These are phyloP conservation scores for Lasiosphaeris hirsuta DNA, from an alignment of 495 filamentous ascomycete species.

Conservation along the genomic window DNA sequence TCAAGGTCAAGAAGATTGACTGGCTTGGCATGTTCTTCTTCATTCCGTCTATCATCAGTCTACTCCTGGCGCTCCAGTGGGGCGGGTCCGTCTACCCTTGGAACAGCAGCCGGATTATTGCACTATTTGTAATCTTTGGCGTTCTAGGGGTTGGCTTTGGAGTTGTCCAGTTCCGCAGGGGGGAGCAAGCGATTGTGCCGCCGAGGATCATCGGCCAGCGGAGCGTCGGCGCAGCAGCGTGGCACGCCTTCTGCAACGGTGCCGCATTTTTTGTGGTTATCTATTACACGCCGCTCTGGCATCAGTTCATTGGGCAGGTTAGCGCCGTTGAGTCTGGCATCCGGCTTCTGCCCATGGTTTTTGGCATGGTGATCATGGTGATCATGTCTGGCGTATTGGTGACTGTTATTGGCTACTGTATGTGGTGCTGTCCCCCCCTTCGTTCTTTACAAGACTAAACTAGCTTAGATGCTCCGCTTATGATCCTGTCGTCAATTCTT, in stretches of 20 bases:
- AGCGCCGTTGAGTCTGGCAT: constrained; percentile 61
- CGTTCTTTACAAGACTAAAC: background rate
- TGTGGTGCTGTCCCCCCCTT: constrained; percentile 55
- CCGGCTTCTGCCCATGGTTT: constrained; percentile 59
- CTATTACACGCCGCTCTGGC: constrained; percentile 50
- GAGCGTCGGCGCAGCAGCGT: constrained; percentile 48
- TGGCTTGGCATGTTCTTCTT: constrained; percentile 38
- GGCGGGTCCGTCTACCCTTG: constrained; percentile 56
- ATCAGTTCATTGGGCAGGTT: constrained; percentile 64
- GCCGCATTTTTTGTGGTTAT: constrained; percentile 52
- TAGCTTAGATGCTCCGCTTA: constrained; percentile 26
- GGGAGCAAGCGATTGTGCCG: constrained; percentile 50
- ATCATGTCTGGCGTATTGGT: constrained; percentile 45
- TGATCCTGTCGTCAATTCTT: constrained; percentile 49
- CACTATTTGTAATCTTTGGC: constrained; percentile 36
- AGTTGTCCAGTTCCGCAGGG: constrained; percentile 20
- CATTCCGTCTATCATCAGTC: constrained; percentile 45
- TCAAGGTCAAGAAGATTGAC: constrained; percentile 36
- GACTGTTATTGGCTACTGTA: constrained; percentile 14
- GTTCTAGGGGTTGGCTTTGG: constrained; percentile 44
- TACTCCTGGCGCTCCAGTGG: constrained; percentile 60
- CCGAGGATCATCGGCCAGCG: constrained; percentile 59
- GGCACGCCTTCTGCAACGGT: constrained; percentile 50
- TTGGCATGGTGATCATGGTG: constrained; percentile 51
- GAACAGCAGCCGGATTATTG: constrained; percentile 52